Evolutionary conservation across 2,329 filamentous ascomycete genomes (phyloP), one percentile per base, ranked within the genome.

Genomic region (Acrodontium crateriforme): DNA sequence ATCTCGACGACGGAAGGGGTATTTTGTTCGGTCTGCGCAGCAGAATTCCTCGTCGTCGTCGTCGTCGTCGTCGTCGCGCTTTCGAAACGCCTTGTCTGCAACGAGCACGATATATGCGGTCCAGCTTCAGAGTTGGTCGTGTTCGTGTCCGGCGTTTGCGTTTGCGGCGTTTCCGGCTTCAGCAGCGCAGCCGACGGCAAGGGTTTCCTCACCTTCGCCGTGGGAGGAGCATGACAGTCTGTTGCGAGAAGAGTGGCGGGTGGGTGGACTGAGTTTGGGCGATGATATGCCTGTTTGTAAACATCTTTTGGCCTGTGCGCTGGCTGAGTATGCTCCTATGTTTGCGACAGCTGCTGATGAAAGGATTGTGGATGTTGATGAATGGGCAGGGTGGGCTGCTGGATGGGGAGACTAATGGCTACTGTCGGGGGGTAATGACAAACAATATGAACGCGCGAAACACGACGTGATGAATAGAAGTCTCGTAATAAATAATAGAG

Each of bases 91-190:
- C 16, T 9, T 12, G 11, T 3, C 25, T 4, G 9, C 18, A n/a
- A 13, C 3, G 82, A 93, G 52, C 63, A 93, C 0, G 63, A 93
- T 1, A 55, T 91, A 94, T 54, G 62, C 80, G 42, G 79, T 95
- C 10, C 70, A 75, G 7, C 64, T 85, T 2, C 43, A 53, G 1
- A 71, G 77, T 2, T 95, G 89, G 89, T 84, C 78, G 52, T 98
- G 89, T 54, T 81, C 73, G 1, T 98, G 89, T 58, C 78, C 84
- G 3, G 75, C 74, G 1, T 95, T 95, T 53, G 67, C 77, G 0
- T 75, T 91, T 37, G 63, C 75, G 12, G 69, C 76, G 2, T 85
- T 84, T 41, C 52, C 59, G 2, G 52, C 54, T 11, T 27, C 19
- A 4, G n/a, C 21, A 10, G 4, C 21, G 17, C 5, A 8, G 14